Conservation (phyloP, 2,329 filamentous ascomycete species). For the Lasiodiplodia gonubiensis region DNA sequence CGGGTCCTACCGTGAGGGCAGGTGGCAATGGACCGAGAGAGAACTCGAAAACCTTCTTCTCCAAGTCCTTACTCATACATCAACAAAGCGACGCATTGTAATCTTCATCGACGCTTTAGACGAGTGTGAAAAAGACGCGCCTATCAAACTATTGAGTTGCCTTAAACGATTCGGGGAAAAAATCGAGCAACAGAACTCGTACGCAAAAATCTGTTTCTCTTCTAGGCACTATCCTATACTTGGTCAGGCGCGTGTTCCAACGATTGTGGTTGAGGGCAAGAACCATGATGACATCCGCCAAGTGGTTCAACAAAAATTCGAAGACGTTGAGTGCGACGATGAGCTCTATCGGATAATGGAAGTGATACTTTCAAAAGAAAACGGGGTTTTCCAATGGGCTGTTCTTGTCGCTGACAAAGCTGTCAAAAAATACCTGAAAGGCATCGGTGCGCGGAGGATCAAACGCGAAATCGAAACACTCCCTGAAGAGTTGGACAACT, state of each 20-base stretch:
- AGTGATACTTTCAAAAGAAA: not conserved
- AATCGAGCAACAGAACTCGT: not conserved
- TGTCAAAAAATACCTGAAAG: not conserved
- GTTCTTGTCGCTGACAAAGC: not conserved
- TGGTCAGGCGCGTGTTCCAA: not conserved
- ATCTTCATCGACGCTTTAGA: conserved; percentile 11
- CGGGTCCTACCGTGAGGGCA: not conserved
- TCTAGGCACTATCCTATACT: conserved; percentile 7
- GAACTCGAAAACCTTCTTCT: not conserved
- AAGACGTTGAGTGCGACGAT: not conserved
- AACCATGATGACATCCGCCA: not conserved
- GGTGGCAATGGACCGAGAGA: not conserved
- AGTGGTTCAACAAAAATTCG: not conserved
- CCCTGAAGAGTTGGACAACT: not conserved
- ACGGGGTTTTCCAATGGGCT: conserved; percentile 9
- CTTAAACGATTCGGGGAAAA: not conserved
- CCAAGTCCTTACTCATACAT: not conserved
- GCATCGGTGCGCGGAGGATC: not conserved
- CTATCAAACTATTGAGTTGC: not conserved
- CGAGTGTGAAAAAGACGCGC: not conserved
- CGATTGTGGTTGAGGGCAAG: not conserved
- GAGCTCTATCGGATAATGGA: not conserved
- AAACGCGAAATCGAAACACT: not conserved
- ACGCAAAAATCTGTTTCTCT: conserved; percentile 4
- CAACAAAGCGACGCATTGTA: not conserved